Percentiles rank a stretch among this genome's conserved stretches.
Conservation (phyloP, 192 early-diverging fungal species). For the Spizellomyces punctatus region DNA sequence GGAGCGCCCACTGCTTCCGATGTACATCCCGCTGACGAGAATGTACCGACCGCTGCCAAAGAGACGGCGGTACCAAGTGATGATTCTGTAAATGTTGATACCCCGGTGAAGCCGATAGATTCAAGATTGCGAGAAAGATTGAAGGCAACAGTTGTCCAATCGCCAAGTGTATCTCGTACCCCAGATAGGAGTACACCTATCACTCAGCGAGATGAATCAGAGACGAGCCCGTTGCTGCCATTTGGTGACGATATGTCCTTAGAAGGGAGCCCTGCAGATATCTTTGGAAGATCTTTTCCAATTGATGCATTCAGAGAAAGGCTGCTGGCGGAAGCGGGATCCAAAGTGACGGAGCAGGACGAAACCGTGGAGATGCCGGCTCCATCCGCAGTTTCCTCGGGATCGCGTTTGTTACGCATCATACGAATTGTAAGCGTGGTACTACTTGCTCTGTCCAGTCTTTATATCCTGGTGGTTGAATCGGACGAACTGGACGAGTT, state of each 20-base stretch:
- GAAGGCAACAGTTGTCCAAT: not conserved
- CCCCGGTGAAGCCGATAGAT: no score
- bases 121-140: no score
- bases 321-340: not conserved
- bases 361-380: not conserved
- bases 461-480: not conserved
- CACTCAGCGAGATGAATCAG: no score
- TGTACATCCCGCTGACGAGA: not conserved
- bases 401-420: not conserved
- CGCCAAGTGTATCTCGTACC: not conserved
- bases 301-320: no score
- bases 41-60: not conserved
- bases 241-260: no score
- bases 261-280: no score
- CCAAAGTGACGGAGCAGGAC: not conserved
- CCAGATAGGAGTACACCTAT: no score
- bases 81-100: no score
- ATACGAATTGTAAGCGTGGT: not conserved
- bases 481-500: not conserved
- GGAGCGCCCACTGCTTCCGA: not conserved
- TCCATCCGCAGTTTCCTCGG: not conserved
- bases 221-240: no score
- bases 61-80: no score
- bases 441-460: conserved; percentile 11
- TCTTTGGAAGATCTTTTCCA: no score